Conservation (phyloP, 805 yeast species). For the Teunomyces tritomae region DNA sequence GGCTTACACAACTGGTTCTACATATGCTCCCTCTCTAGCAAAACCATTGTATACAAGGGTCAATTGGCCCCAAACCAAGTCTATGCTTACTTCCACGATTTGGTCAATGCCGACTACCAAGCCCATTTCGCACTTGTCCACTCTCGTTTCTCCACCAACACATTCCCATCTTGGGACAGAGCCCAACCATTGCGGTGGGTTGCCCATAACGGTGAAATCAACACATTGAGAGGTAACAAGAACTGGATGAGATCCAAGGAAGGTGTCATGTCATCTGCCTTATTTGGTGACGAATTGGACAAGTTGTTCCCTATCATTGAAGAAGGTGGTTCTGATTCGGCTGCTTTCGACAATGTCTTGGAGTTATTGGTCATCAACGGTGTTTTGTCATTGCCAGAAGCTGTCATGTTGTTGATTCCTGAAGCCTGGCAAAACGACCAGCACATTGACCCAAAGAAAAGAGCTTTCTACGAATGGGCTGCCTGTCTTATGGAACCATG, state of each 20-base stretch:
- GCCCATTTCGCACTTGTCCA: slow-evolving; percentile 96
- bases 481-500: slow-evolving; percentile 99
- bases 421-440: slow-evolving; percentile 96
- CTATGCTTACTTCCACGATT: slow-evolving; percentile 89
- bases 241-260: slow-evolving; percentile 99
- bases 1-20: slow-evolving; percentile 97
- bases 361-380: slow-evolving; percentile 92
- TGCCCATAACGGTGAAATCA: slow-evolving; percentile 98
- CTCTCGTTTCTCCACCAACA: slow-evolving; percentile 95
- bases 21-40: slow-evolving; percentile 86
- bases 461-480: slow-evolving; percentile 98
- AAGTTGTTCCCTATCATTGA: slow-evolving; percentile 91
- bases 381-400: slow-evolving; percentile 89
- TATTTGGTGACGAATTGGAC: slow-evolving; percentile 90
- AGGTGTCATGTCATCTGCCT: slow-evolving; percentile 86
- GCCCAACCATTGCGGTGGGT: slow-evolving; percentile 97
- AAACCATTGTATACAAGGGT: slow-evolving; percentile 94
- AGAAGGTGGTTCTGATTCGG: slow-evolving; percentile 98
- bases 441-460: slow-evolving; percentile 84
- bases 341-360: slow-evolving; percentile 93
- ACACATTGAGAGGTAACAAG: slow-evolving; percentile 94
- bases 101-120: slow-evolving; percentile 86
- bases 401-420: slow-evolving; percentile 94
- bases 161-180: slow-evolving; percentile 99
- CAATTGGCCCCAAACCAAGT: slow-evolving; percentile 97